A percentile compares a stretch with the other conserved stretches of the same genome.
Evolutionary conservation across 2,329 filamentous ascomycete genomes (phyloP).

Genomic region (Pestalotiopsis fici): DNA sequence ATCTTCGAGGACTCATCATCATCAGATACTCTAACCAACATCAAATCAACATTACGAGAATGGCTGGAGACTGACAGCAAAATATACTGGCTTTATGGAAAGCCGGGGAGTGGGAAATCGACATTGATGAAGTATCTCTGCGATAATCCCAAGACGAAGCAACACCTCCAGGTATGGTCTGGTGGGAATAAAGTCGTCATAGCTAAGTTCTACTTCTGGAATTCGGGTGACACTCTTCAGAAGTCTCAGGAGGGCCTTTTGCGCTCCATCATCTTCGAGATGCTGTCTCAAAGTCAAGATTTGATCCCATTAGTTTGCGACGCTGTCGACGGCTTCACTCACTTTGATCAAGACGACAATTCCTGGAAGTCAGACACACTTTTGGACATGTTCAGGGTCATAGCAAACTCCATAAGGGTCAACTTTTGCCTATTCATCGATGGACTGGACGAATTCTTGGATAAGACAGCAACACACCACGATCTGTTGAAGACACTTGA

Average conservation of each 20-base stretch:
- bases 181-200: neutral
- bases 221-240: neutral
- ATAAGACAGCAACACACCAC: too few species aligned
- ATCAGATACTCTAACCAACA: too few species aligned
- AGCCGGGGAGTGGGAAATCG: neutral
- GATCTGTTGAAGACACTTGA: neutral
- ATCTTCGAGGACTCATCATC: neutral
- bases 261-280: neutral
- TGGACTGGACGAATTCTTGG: neutral
- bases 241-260: neutral
- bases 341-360: neutral
- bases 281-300: neutral
- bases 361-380: neutral
- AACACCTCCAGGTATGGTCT: neutral
- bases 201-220: neutral
- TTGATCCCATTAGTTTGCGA: neutral
- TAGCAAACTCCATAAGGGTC: too few species aligned
- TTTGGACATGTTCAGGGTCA: neutral
- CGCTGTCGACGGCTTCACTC: fast-evolving
- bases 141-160: neutral
- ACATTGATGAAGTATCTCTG: neutral
- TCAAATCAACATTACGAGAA: neutral
- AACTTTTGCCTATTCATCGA: neutral
- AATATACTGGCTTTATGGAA: neutral
- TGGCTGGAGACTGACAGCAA: neutral